A percentile compares a stretch with the other conserved stretches of the same genome.
phyloP scores from a whole-genome alignment of 768 basidiomycete species.

The Candolleomyces efflorescens region DNA sequence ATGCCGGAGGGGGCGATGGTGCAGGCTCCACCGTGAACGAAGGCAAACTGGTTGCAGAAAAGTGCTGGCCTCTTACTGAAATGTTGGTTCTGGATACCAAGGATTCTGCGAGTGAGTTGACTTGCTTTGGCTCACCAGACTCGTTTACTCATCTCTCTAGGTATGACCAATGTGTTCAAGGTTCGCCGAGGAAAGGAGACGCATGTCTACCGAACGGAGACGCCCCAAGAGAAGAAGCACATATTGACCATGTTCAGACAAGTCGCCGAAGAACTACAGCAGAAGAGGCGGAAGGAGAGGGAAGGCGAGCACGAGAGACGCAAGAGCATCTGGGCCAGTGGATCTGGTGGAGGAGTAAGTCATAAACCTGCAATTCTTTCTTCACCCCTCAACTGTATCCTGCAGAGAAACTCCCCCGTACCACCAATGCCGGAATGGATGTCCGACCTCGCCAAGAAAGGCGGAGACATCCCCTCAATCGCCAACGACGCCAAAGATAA shows the following conservation, averaged over 20 bases:
- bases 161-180: constrained; percentile 96
- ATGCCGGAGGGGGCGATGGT: constrained; percentile 44
- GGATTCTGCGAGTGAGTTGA: constrained; percentile 76
- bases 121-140: constrained; percentile 4
- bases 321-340: constrained; percentile 64
- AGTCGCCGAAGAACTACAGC: constrained; percentile 86
- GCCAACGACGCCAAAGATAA: constrained; percentile 62
- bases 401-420: constrained; percentile 29
- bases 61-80: constrained; percentile 91
- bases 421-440: constrained; percentile 76
- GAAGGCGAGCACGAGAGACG: constrained; percentile 90
- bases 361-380: neutral
- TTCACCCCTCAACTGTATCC: neutral
- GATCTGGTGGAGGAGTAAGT: constrained; percentile 38
- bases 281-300: constrained; percentile 87
- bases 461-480: constrained; percentile 44
- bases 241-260: constrained; percentile 84
- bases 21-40: constrained; percentile 45
- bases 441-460: constrained; percentile 58
- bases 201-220: constrained; percentile 88
- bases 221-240: constrained; percentile 77
- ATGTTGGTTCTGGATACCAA: constrained; percentile 96
- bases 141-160: constrained; percentile 23
- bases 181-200: constrained; percentile 91
- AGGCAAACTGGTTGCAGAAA: constrained; percentile 86